Base-by-base conservation (phyloP, 208 protist genomes). In the Leishmania amazonensis region DNA sequence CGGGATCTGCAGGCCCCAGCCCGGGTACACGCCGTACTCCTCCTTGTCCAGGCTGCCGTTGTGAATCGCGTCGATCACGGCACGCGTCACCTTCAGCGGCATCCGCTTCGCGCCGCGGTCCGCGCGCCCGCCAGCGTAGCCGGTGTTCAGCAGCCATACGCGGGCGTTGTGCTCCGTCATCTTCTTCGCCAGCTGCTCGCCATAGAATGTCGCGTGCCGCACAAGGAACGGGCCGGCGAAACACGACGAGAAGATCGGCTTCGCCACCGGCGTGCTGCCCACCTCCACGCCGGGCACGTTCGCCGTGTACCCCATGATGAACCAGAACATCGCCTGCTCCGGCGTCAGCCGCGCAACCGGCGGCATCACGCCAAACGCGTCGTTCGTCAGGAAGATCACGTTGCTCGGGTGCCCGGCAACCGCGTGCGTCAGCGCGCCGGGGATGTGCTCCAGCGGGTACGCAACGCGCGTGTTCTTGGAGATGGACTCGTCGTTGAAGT, bases 341-440 rank as follows among this genome's bases (percentile, higher is more conserved):
- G 91, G 90, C 65, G 92, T 98, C 51, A 99, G 89, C 38, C 93
- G 95, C 24, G 92, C 90, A 15, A 99, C 97, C 31, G 98, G 99
- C 70, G 99, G 99, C 70, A 99, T 96, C 78, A 99, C 97, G 81
- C 99, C 99, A 81, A 99, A 99, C 40, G 98, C 98, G 81, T 99
- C 99, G 91, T 98, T 99, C 31, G 98, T 99, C 84, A 99, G 91
- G 85, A 99, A 95, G 83, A 99, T 98, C 75, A 99, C 91, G 89
- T 99, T 99, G 49, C 87, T 95, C 47, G 99, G 98, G 85, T 99
- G 96, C 28, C 90, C 89, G 21, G 90, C 88, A 82, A 90, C 86
- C 15, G 90, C 95, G 79, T 90, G 87, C 62, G 87, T 89, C 77
- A 98, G 93, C 17, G 95, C 94, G 81, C 98, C 98, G 57, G 93